Conservation (phyloP, 192 early-diverging fungal species). For the Gigaspora rosea region DNA sequence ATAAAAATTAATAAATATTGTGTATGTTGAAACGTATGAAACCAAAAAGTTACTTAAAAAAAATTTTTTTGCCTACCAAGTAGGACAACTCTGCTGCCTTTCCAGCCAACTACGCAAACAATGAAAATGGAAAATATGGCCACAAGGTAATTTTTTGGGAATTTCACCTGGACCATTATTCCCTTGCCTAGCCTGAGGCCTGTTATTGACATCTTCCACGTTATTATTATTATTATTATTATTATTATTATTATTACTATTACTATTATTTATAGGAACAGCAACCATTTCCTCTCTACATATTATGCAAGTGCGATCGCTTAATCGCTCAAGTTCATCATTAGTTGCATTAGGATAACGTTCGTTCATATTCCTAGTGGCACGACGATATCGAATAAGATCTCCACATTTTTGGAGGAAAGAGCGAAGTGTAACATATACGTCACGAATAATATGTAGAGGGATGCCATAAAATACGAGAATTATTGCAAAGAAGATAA, state of each 20-base stretch:
- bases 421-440: constrained; percentile 92
- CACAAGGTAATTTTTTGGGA: constrained; percentile 94
- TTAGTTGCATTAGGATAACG: constrained; percentile 91
- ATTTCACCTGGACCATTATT: constrained; percentile 54
- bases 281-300: constrained; percentile 94
- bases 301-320: constrained; percentile 90
- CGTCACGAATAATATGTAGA: constrained; percentile 93
- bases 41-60: background rate
- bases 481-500: constrained; percentile 86
- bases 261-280: constrained; percentile 1
- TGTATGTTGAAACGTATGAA: background rate
- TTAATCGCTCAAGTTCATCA: constrained; percentile 71
- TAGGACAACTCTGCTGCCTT: constrained; percentile 96
- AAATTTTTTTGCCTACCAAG: constrained; percentile 66
- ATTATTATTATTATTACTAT: constrained; percentile 4
- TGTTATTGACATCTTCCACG: constrained; percentile 7
- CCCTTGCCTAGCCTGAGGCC: constrained; percentile 25
- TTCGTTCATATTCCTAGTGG: constrained; percentile 95
- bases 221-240: background rate
- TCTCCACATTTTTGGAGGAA: constrained; percentile 89
- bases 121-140: constrained; percentile 97
- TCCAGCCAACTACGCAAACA: constrained; percentile 97
- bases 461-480: constrained; percentile 84
- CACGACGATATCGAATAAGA: constrained; percentile 87
- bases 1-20: constrained; percentile 9